Base-by-base conservation (phyloP, 805 yeast species). In the Ogataea allantospora region DNA sequence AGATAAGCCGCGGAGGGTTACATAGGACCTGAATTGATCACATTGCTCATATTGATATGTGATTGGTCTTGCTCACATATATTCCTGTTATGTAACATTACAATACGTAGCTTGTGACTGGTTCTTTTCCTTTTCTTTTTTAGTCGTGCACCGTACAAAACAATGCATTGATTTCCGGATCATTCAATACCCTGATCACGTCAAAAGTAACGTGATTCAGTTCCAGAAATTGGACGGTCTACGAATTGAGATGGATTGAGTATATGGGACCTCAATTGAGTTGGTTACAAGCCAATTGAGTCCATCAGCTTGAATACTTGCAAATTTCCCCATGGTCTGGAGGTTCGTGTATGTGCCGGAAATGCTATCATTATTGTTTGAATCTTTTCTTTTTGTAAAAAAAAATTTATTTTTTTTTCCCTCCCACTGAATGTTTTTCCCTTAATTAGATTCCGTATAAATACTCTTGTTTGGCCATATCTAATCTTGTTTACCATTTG, bases 301-400 rank as follows among this genome's bases (percentile, higher is more conserved):
- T 11, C 19, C n/a, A 29, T 5, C 7, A 8, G 13, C 3, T 7
- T 7, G 4, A n/a, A 3, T 12, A 8, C 7, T 24, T 12, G 9
- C 7, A 14, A 7, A 10, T 30, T 20, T 30, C 33, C 25, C 33
- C 34, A 22, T 6, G 34, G 27, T 15, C 34, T n/a, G 15, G 27
- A 31, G 26, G 20, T 16, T 6, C 24, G n/a, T 21, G 22, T 33
- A 30, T 24, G 18, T 25, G 12, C 8, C 30, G 35, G 29, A 25
- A 25, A 25, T 23, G 35, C 40, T 36, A 36, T 36, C 40, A 18
- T 22, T 30, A 26, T 25, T 36, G 35, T 27, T 30, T 26, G 27
- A 19, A 26, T 19, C 33, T 33, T 45, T 40, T 41, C 41, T 45
- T 46, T 43, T 43, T 34, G 19, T 28, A 28, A 32, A 29, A 30